These are phyloP conservation scores for Moesziomyces aphidis DNA, from an alignment of 1,284 basidiomycete species.

Conservation along the genomic window DNA sequence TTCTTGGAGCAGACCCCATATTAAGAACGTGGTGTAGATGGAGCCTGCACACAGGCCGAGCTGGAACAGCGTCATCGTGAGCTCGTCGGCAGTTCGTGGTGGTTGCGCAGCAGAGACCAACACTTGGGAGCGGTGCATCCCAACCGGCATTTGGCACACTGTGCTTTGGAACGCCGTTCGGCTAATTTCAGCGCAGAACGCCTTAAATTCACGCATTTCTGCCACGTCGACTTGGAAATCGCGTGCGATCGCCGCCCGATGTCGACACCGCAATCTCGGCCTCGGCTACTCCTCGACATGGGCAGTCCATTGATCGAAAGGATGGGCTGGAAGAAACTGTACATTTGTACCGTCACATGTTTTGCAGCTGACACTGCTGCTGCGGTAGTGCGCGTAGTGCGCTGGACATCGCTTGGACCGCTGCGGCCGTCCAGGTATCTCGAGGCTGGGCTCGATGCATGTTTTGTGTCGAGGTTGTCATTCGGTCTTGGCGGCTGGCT, in stretches of 20 bases:
- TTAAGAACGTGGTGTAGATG: slow-evolving; percentile 65
- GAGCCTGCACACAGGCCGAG: slow-evolving; percentile 60
- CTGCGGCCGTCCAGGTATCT: no score
- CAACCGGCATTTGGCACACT: neutral
- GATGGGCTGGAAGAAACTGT: neutral
- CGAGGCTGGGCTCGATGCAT: no score
- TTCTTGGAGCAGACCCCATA: slow-evolving; percentile 67
- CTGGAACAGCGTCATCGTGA: slow-evolving; percentile 44
- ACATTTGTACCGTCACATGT: neutral
- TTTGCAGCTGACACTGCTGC: neutral
- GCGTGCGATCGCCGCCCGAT: no score
- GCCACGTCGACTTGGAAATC: slow-evolving; percentile 1
- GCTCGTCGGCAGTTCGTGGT: neutral
- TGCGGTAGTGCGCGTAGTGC: no score
- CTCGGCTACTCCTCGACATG: no score
- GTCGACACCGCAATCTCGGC: no score
- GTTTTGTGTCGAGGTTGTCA: neutral
- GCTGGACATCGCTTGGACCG: no score
- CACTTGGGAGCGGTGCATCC: neutral
- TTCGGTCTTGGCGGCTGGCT: slow-evolving; percentile 11
- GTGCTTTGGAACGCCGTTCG: no score
- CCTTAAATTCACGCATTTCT: neutral
- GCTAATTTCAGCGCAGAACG: neutral
- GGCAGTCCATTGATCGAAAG: no score
- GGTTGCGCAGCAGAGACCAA: slow-evolving; percentile 1